Base-by-base conservation (phyloP, 208 protist genomes). In the Trichomonas vaginalis region DNA sequence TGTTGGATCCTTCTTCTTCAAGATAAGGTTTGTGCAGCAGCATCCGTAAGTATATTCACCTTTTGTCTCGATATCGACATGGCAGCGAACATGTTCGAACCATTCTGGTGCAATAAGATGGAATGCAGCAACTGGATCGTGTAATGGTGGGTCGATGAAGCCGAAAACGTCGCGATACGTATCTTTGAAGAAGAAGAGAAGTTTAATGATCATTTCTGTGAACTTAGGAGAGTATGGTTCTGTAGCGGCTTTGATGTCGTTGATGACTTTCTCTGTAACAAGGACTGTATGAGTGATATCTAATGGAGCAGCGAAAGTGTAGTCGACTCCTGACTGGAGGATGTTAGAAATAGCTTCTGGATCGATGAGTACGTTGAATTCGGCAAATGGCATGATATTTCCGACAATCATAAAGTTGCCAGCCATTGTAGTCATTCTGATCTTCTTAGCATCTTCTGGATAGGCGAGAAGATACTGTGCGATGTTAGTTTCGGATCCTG, bases 301-400 rank as follows among this genome's bases (percentile, higher is more conserved):
- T 39, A 92, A 45, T 51, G 86, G 86, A 51, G 86, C 86, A n/a
- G 86, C 40, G 37, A 92, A 92, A 39, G 39, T 48, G 40, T 48
- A 39, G 17, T 92, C 86, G 56, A 42, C 86, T 1, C 17, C 86
- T 15, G 86, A 46, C 15, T 92, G 32, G 0, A 92, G 27, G 46
- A 92, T 40, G 17, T 48, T 48, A 32, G 42, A 42, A 49, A 8
- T 51, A 17, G 86, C 86, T 47, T 92, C 86, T 51, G 86, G 86
- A 51, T 92, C 86, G n/a, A 92, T 39, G n/a, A 92, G 86, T 39
- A 92, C 86, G 27, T 92, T 92, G 37, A 92, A 92, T 39, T 92
- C 86, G 17, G 86, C 40, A 47, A 92, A 92, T 51, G 86, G 45
- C 21, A 32, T 48, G 17, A 92, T 92, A 45, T 92, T 92, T 0